These are phyloP conservation scores for Aspergillus fischeri DNA, from an alignment of 2,329 filamentous ascomycete genomes.

Conservation along the genomic window DNA sequence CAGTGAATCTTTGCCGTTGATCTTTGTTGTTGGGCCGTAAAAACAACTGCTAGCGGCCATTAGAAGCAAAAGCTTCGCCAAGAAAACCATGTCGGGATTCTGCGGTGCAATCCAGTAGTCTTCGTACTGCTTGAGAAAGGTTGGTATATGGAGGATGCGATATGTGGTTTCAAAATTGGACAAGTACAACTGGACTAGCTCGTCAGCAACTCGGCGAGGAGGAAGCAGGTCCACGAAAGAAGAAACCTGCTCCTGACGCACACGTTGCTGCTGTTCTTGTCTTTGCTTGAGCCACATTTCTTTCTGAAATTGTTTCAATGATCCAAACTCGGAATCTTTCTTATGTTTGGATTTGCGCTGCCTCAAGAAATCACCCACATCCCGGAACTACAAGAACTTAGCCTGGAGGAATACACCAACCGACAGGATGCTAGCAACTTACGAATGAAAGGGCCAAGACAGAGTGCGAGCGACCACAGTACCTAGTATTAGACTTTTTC, in stretches of 20 bases:
- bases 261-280: conserved; percentile 26
- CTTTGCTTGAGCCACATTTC: conserved; percentile 27
- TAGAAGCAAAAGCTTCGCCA: conserved; percentile 40
- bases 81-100: conserved; percentile 43
- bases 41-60: conserved; percentile 46
- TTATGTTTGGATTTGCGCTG: conserved; percentile 15
- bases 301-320: conserved; percentile 27
- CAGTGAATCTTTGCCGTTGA: conserved; percentile 33
- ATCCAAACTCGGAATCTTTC: conserved; percentile 20
- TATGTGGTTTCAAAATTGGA: conserved; percentile 55
- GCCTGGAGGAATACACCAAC: not conserved
- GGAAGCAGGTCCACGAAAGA: conserved; percentile 43
- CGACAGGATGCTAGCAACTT: conserved; percentile 8
- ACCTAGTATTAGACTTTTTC: conserved; percentile 26
- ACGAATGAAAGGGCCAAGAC: conserved; percentile 30
- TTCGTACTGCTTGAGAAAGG: conserved; percentile 55
- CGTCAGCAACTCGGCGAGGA: conserved; percentile 41
- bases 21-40: conserved; percentile 16
- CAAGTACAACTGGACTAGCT: conserved; percentile 52
- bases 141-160: conserved; percentile 56
- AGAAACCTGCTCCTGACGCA: conserved; percentile 27
- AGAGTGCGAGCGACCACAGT: conserved; percentile 30
- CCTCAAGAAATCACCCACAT: conserved; percentile 24
- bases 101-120: conserved; percentile 48
- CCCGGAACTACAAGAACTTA: conserved; percentile 23